Evolutionary conservation across 2,329 filamentous ascomycete genomes (phyloP).

Genomic region (Fusarium sp.): DNA sequence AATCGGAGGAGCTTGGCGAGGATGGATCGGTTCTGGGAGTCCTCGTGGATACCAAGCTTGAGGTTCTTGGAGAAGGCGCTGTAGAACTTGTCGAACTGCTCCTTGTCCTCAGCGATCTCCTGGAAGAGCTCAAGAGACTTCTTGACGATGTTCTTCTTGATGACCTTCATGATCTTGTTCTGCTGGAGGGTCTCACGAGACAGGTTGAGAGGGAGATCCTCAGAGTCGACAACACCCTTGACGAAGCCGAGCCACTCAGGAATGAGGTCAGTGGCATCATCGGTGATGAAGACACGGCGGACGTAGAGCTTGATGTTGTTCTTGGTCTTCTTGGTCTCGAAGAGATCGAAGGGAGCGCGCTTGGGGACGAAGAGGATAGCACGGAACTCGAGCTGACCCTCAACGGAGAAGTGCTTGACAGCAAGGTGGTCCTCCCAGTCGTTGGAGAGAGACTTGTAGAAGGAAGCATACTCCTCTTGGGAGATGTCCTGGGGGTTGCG

Average conservation of each 20-base stretch:
- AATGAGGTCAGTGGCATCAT: conserved; percentile 98
- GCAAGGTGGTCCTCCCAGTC: conserved; percentile 99
- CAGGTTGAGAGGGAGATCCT: conserved; percentile 99
- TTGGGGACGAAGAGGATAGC: conserved; percentile 99
- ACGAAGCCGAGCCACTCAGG: conserved; percentile 99
- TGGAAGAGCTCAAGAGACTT: conserved; percentile 99
- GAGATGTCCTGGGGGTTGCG: conserved; percentile 96
- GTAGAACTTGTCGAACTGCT: conserved; percentile 99
- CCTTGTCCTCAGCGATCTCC: conserved; percentile 99
- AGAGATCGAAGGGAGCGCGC: conserved; percentile 98
- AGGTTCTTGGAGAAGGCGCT: conserved; percentile 99
- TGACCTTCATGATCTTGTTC: conserved; percentile 99
- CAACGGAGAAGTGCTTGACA: conserved; percentile 99
- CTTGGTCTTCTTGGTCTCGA: conserved; percentile 99
- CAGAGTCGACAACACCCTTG: conserved; percentile 99
- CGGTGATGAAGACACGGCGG: conserved; percentile 99
- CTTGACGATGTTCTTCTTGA: conserved; percentile 99
- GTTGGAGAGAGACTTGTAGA: conserved; percentile 99
- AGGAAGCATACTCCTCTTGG: conserved; percentile 95
- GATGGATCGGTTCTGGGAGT: conserved; percentile 91
- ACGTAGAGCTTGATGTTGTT: conserved; percentile 99
- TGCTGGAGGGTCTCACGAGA: conserved; percentile 99
- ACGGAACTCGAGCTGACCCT: conserved; percentile 99
- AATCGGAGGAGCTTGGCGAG: conserved; percentile 99
- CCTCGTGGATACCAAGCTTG: conserved; percentile 99